phyloP scores from a whole-genome alignment of 441 rosid species.

The Pelargonium cotyledonis region DNA sequence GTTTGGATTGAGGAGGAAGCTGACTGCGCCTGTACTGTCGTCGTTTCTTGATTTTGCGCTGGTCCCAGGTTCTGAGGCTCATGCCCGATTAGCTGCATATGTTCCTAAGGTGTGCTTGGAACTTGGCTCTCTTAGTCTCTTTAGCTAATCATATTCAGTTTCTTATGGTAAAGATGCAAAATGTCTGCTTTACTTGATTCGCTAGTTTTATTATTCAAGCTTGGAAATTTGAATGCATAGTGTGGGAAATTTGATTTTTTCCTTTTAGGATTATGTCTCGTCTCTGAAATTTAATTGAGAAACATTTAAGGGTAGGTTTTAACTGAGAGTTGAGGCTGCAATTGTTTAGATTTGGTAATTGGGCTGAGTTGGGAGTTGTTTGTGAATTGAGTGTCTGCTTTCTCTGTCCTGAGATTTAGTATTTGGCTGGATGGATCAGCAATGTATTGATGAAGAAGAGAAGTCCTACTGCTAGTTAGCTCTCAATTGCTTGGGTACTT shows the following conservation, averaged over 20 bases:
- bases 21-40: background rate
- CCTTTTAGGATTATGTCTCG: too few species aligned
- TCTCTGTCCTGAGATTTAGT: too few species aligned
- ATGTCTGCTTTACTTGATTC: background rate
- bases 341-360: too few species aligned
- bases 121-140: background rate
- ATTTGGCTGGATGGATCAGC: too few species aligned
- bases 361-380: too few species aligned
- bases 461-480: too few species aligned
- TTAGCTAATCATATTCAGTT: background rate
- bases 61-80: background rate
- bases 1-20: constrained; percentile 5
- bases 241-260: background rate
- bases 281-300: too few species aligned
- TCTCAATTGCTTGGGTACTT: background rate
- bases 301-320: too few species aligned
- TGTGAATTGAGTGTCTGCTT: too few species aligned
- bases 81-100: constrained; percentile 1
- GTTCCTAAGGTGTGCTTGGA: constrained; percentile 7
- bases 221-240: background rate
- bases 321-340: too few species aligned
- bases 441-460: too few species aligned
- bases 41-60: constrained; percentile 2
- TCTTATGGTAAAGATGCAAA: background rate
- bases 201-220: background rate